Evolutionary conservation across 73 alveolate genomes (phyloP).

Genomic region (Stentor coeruleus): DNA sequence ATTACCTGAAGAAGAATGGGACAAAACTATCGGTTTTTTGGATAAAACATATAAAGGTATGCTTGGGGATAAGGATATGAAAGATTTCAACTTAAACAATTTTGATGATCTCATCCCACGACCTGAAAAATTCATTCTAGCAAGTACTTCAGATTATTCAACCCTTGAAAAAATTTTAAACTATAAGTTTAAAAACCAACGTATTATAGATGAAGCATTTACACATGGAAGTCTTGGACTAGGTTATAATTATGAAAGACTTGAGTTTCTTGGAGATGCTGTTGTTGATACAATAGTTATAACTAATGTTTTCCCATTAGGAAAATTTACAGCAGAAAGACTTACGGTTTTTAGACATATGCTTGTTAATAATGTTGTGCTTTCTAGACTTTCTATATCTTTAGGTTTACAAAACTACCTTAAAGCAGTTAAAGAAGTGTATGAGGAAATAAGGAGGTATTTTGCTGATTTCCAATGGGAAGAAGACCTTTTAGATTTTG

Average conservation of each 20-base stretch:
- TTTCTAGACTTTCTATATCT: background rate
- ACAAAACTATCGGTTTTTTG: background rate
- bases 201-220: constrained; percentile 11
- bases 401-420: background rate
- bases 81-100: background rate
- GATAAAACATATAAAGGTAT: background rate
- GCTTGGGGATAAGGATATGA: background rate
- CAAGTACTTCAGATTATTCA: background rate
- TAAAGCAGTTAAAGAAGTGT: background rate
- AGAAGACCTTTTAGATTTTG: constrained; percentile 14
- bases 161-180: background rate
- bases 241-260: constrained; percentile 38
- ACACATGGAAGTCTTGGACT: background rate
- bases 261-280: constrained; percentile 50
- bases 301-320: background rate
- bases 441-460: background rate
- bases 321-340: background rate
- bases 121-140: background rate
- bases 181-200: background rate
- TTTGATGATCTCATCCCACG: background rate
- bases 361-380: background rate
- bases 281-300: constrained; percentile 39
- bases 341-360: constrained; percentile 33
- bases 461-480: background rate
- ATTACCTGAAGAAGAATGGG: background rate